Evolutionary conservation across 2,329 filamentous ascomycete species (phyloP).

Genomic region (Reticulascus tulasneorum): DNA sequence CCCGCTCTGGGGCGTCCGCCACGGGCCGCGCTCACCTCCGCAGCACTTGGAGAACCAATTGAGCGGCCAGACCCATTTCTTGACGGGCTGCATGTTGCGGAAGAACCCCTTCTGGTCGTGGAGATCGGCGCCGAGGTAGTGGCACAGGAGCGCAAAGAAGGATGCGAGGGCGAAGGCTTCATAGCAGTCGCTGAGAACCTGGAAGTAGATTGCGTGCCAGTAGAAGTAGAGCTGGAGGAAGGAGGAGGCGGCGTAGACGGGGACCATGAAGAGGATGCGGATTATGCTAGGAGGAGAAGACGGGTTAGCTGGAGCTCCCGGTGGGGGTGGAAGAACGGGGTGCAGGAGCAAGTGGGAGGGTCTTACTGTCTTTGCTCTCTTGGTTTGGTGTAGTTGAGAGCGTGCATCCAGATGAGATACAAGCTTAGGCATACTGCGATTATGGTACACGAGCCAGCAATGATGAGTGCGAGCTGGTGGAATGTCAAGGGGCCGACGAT

Average conservation of each 20-base stretch:
- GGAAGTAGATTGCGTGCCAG: conserved; percentile 73
- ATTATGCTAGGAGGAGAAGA: conserved; percentile 63
- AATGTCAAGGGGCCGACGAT: conserved; percentile 49
- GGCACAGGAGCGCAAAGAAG: conserved; percentile 79
- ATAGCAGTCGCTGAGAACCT: conserved; percentile 79
- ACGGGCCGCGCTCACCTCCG: conserved; percentile 63
- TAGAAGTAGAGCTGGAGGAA: conserved; percentile 73
- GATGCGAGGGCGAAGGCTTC: conserved; percentile 85
- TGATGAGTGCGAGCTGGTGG: conserved; percentile 49
- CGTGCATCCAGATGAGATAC: conserved; percentile 56
- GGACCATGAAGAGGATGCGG: conserved; percentile 84
- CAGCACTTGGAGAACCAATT: conserved; percentile 67
- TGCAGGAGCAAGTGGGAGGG: conserved; percentile 2
- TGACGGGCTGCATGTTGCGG: conserved; percentile 58
- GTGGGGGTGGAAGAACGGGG: neutral
- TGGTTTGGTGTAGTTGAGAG: conserved; percentile 57
- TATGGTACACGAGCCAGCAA: conserved; percentile 43
- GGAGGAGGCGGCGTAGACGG: conserved; percentile 71
- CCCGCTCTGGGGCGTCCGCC: conserved; percentile 73
- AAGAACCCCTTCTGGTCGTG: conserved; percentile 83
- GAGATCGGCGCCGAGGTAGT: conserved; percentile 73
- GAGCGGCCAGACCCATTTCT: conserved; percentile 72
- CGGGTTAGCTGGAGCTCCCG: conserved; percentile 2
- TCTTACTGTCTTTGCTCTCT: conserved; percentile 54
- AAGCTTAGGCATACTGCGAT: conserved; percentile 50